Evolutionary conservation across 192 early-diverging fungal species (phyloP), one percentile per base, ranked within the genome.

Genomic region (Gorgonomyces haynaldii): DNA sequence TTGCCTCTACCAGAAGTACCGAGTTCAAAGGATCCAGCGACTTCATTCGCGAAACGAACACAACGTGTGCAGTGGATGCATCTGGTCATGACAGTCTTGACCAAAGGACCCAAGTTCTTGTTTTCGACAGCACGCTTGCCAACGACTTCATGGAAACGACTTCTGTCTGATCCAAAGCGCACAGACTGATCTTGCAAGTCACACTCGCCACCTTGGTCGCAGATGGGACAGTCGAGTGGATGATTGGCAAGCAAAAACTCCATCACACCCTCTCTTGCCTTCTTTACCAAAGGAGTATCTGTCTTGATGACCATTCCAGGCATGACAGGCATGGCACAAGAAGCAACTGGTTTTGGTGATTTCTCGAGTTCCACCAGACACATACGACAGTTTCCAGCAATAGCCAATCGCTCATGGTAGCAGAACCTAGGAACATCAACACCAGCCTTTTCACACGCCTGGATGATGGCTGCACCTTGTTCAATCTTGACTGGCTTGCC

Each of bases 31-130:
- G 87, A 87, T 23, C 95, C 95, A 22, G 91, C 95, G 42, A 98
- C 85, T 66, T 98, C 95, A 69, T 94, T 98, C 30, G 92, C 82
- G 39, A 98, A 98, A 48, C 95, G 83, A 43, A 98, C 95, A 53
- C 95, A 98, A 32, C 95, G 84, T 17, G 95, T 98, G 78, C 95
- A 98, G 57, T 98, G 95, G 66, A 98, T 98, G 74, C 95, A 98
- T 39, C 95, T 81, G 26, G 84, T 98, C 95, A 98, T 98, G 35
- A 78, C 78, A 13, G 95, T 98, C 59, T 89, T 87, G 42, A 98
- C 82, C 43, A 98, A 72, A 30, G 95, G 95, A 20, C 95, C 95
- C 46, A 98, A 65, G 60, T 94, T 75, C 76, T 98, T 98, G 74
- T 98, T 89, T 66, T 94, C 95, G 4, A 88, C 86, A 12, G 95